Base-by-base conservation (phyloP, 2,329 filamentous ascomycete genomes). In the Coniochaeta hoffmannii region DNA sequence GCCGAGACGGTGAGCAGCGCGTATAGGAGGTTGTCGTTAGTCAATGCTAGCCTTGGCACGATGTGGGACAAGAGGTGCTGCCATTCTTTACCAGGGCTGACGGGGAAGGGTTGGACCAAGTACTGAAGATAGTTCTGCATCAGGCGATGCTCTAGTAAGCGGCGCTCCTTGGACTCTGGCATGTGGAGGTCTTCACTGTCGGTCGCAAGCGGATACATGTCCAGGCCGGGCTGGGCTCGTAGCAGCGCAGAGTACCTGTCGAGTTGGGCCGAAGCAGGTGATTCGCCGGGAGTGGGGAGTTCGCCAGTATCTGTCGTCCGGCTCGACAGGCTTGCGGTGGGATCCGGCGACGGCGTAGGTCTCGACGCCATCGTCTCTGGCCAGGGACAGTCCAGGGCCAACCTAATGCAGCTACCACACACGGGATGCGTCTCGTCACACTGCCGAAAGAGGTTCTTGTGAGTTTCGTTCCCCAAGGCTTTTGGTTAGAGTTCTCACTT, bases 81-180 rank as follows among this genome's bases (percentile, higher is more conserved):
- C 63, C 63, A 65, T 24, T 53, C 54, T 12, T 56, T 35, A 15
- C 58, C 58, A 2, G 63, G 60, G 22, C 24, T 46, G 22, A 46
- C 12, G 2, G 57, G 59, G 17, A 61, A 62, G 0, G 59, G 62
- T 9, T 53, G 53, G 49, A 52, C 50, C 3, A 50, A 5, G 63
- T 51, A 10, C 57, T 59, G 24, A 56, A 50, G 41, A 54, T 61
- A 65, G 38, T 66, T 61, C 24, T 65, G 64, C 61, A 66, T 63
- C 24, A 66, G 57, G 1, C 63, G 63, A 41, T 64, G 64, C 50
- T 66, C 65, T n/a, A 66, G 53, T 14, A 66, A 50, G 1, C 65
- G 63, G 7, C 65, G 59, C 5, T 53, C 49, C 2, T 53, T 60
- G 5, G 63, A 62, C 54, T 66, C 65, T 12, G 61, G 63, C 9